Evolutionary conservation across 108 stramenopile species (phyloP).

Genomic region (Fragilariopsis cylindrus): DNA sequence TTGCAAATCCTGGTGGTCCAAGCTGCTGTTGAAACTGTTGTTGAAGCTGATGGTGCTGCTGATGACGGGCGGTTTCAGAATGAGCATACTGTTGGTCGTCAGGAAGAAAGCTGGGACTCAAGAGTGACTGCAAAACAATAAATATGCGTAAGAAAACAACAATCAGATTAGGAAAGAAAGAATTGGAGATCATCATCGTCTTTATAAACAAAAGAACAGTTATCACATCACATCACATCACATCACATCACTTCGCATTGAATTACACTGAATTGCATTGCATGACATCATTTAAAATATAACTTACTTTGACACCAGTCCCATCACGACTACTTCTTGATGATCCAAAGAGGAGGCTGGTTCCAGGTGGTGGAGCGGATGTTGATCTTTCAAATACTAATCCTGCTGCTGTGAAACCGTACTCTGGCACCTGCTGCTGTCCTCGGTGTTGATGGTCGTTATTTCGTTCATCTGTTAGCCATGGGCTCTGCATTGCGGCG

Average conservation of each 20-base stretch:
- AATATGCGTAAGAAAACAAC: background rate
- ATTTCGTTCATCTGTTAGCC: constrained; percentile 9
- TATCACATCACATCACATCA: background rate
- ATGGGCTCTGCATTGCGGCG: constrained; percentile 9
- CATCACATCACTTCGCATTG: background rate
- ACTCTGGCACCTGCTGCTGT: background rate
- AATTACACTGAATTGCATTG: no score
- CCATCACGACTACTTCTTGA: background rate
- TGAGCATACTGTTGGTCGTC: background rate
- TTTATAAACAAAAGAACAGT: no score
- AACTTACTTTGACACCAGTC: constrained; percentile 1
- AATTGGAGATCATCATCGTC: no score
- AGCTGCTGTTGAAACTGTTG: background rate
- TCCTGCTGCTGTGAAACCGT: background rate
- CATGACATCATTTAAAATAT: background rate
- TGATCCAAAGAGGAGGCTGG: constrained; percentile 24
- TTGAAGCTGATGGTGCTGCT: background rate
- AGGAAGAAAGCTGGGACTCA: constrained; percentile 1
- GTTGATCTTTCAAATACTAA: constrained; percentile 32
- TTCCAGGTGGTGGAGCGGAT: constrained; percentile 34
- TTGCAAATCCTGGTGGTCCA: background rate
- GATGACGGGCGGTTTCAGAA: background rate
- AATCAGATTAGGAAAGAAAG: background rate
- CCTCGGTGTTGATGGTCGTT: background rate
- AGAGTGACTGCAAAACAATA: constrained; percentile 1